A percentile compares a stretch with the other conserved stretches of the same genome.
phyloP scores from a whole-genome alignment of 2,329 filamentous ascomycete genomes.

The Calonectria pteridis region DNA sequence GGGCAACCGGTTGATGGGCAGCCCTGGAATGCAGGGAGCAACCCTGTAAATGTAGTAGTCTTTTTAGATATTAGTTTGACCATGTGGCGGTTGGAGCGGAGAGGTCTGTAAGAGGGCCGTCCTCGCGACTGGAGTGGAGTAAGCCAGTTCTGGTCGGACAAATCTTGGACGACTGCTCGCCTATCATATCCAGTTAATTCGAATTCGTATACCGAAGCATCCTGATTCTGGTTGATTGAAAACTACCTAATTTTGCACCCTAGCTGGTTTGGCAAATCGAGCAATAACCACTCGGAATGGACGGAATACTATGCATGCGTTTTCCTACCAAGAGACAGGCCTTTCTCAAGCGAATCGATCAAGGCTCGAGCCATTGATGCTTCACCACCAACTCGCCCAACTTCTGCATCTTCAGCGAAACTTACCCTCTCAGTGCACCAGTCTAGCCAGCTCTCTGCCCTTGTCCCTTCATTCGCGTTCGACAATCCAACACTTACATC shows the following conservation, averaged over 20 bases:
- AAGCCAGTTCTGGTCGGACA: neutral
- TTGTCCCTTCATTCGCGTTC: conserved; percentile 61
- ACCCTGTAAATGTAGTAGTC: conserved; percentile 4
- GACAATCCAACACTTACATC: conserved; percentile 75
- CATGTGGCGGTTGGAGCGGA: neutral
- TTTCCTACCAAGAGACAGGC: neutral
- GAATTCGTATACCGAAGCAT: neutral
- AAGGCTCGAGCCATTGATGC: conserved; percentile 5
- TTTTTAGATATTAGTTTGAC: neutral
- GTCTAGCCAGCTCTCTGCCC: conserved; percentile 70
- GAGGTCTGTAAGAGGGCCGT: conserved; percentile 1
- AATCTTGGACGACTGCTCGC: neutral
- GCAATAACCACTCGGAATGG: neutral
- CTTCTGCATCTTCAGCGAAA: conserved; percentile 64
- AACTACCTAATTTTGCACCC: neutral
- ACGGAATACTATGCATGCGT: neutral
- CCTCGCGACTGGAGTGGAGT: neutral
- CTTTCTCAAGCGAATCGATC: conserved; percentile 12
- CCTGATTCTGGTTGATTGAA: neutral
- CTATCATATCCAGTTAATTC: neutral
- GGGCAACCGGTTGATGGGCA: conserved; percentile 16
- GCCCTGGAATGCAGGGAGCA: conserved; percentile 27
- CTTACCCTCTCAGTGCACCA: conserved; percentile 72
- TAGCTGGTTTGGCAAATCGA: too few species aligned
- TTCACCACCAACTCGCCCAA: conserved; percentile 2